phyloP scores from a whole-genome alignment of 139 green algal species.

The Asterochloris sp. region DNA sequence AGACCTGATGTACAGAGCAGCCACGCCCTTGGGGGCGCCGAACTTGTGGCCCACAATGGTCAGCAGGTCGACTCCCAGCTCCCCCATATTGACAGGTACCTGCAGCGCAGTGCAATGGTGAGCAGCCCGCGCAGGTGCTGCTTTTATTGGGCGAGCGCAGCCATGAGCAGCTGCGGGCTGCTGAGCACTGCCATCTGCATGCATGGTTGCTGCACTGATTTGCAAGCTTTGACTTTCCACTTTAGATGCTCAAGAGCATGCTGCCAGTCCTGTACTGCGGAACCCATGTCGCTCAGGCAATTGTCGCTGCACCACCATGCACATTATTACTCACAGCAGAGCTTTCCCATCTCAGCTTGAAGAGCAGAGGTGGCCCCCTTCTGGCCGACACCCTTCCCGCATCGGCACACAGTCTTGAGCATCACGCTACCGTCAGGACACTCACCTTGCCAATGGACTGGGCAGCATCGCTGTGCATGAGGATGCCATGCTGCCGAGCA shows the following conservation, averaged over 20 bases:
- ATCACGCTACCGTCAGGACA: neutral
- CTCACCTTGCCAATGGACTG: conserved; percentile 73
- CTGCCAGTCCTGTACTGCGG: too few species aligned
- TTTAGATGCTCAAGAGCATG: too few species aligned
- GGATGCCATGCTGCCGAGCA: conserved; percentile 14
- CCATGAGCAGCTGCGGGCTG: neutral
- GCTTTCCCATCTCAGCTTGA: too few species aligned
- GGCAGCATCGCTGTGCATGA: conserved; percentile 74
- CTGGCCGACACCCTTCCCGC: too few species aligned
- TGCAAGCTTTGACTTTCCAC: too few species aligned
- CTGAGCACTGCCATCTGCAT: too few species aligned
- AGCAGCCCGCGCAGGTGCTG: neutral
- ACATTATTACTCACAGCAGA: too few species aligned
- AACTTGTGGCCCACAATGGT: conserved; percentile 84
- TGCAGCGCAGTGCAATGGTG: neutral
- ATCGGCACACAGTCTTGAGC: neutral
- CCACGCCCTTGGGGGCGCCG: conserved; percentile 82
- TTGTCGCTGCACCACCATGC: too few species aligned
- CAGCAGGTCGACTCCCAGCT: conserved; percentile 68
- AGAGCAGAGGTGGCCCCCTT: too few species aligned
- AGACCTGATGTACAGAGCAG: conserved; percentile 65
- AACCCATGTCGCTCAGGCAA: too few species aligned
- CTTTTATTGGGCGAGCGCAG: neutral
- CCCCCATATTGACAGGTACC: conserved; percentile 55
- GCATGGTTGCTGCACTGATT: too few species aligned